These are phyloP conservation scores for Amauroascus verrucosus DNA, from an alignment of 2,329 filamentous ascomycete species.

Conservation along the genomic window DNA sequence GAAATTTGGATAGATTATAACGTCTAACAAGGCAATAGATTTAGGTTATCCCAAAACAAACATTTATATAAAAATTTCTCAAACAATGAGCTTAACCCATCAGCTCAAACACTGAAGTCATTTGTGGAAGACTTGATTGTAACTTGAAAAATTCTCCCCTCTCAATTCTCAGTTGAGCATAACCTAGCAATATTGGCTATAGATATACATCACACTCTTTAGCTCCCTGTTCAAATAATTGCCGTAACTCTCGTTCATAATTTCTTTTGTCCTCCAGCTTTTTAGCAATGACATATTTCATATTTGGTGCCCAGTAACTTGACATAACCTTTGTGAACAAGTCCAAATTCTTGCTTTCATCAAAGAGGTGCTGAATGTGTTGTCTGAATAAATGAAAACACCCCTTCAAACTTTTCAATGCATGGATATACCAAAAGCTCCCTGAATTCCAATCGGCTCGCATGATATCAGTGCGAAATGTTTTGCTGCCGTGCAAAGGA, in stretches of 20 bases:
- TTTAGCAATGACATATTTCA: background rate
- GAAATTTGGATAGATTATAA: no score
- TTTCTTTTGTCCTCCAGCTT: conserved; percentile 1
- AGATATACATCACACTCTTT: no score
- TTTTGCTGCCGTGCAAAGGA: background rate
- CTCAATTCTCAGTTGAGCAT: no score
- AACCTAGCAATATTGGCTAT: no score
- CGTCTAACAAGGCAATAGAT: no score
- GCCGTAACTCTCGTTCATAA: background rate
- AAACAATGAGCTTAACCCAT: no score
- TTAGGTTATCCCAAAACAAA: no score
- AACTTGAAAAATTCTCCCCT: no score
- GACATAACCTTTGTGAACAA: background rate
- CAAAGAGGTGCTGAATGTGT: background rate
- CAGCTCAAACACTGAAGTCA: no score
- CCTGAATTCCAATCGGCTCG: conserved; percentile 18
- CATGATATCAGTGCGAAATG: conserved; percentile 1
- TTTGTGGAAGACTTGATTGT: no score
- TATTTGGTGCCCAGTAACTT: background rate
- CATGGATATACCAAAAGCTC: conserved; percentile 19
- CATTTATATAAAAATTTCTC: no score
- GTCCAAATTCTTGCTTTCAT: background rate
- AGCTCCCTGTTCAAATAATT: background rate
- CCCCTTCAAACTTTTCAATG: background rate
- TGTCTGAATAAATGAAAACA: conserved; percentile 3